Conservation (phyloP, 805 yeast genomes). For the Henningerozyma blattae region DNA sequence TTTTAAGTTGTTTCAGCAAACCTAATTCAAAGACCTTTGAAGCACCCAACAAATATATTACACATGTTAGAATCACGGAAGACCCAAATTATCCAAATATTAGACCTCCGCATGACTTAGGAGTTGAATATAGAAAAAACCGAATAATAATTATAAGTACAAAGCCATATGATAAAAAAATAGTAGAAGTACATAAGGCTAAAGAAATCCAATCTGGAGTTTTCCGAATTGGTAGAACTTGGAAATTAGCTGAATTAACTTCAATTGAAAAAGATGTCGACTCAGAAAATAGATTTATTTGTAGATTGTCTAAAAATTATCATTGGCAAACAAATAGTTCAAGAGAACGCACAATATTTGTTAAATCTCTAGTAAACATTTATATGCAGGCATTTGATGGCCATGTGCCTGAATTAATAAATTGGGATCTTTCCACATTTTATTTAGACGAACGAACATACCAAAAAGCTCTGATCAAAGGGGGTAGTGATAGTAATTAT, state of each 20-base stretch:
- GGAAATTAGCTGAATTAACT: slow-evolving; percentile 68
- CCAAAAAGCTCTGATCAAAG: slow-evolving; percentile 23
- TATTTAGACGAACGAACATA: slow-evolving; percentile 29
- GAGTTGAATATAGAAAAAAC: slow-evolving; percentile 40
- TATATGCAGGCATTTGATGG: slow-evolving; percentile 47
- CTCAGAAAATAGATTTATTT: slow-evolving; percentile 43
- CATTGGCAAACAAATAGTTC: slow-evolving; percentile 66
- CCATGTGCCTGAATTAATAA: slow-evolving; percentile 38
- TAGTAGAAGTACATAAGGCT: slow-evolving; percentile 74
- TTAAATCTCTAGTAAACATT: slow-evolving; percentile 38
- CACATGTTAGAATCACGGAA: slow-evolving; percentile 71
- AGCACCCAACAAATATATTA: slow-evolving; percentile 47
- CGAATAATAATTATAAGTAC: slow-evolving; percentile 38
- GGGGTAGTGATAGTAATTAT: slow-evolving; percentile 1
- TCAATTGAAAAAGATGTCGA: slow-evolving; percentile 41
- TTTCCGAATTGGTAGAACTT: slow-evolving; percentile 84
- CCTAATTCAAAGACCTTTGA: slow-evolving; percentile 29
- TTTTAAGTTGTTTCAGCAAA: slow-evolving; percentile 37
- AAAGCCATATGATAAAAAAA: slow-evolving; percentile 50
- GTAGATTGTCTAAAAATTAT: slow-evolving; percentile 62
- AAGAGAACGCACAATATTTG: slow-evolving; percentile 47
- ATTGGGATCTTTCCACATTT: slow-evolving; percentile 36
- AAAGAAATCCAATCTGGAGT: slow-evolving; percentile 62
- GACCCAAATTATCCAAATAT: slow-evolving; percentile 57
- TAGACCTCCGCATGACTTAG: slow-evolving; percentile 50